Evolutionary conservation across 495 filamentous ascomycete species (phyloP), one percentile per base, ranked within the genome.

Genomic region (Antarctomyces pellizariae): DNA sequence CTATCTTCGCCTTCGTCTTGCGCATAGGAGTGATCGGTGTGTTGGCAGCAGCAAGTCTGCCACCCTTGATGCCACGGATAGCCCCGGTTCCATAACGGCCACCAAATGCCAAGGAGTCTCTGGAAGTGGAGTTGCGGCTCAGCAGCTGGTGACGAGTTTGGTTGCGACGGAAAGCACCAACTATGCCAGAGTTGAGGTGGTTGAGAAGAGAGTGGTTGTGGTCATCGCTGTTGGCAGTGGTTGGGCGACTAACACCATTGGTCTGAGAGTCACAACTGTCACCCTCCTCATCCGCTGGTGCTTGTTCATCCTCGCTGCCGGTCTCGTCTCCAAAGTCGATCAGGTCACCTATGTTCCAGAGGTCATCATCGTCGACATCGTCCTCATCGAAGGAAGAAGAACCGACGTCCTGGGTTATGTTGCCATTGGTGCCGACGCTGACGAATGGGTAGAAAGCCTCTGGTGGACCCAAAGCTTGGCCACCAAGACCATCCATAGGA

Each of bases 101-200:
- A 7, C 53, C 48, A 30, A 66, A 66, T 4, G 54, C 56, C 15
- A 64, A 49, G 5, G 56, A 59, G 13, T 60, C 61, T 3, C 15
- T 18, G 9, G 57, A 50, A 26, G 49, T 57, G 24, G 52, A 48
- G 34, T 59, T 56, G 33, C 65, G 62, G 43, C 66, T 67, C 30
- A 75, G 55, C 18, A 72, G 58, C 35, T 74, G 62, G 40, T 75
- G 71, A 32, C 70, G 67, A 41, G 64, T 65, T 44, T 83, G 72
- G 40, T 82, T 75, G 19, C 65, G 64, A 21, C 75, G 73, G 52
- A 83, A 86, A 5, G 75, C 71, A 17, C 71, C 74, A 32, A 82
- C 74, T 19, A 70, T 59, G 28, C 67, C 63, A 22, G 62, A 54
- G 36, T 72, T 65, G 29, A 80, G 64, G 31, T 79, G 75, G 28